Evolutionary conservation across 139 green algal genomes (phyloP).

Genomic region (Pseudopediastrum boryanum): DNA sequence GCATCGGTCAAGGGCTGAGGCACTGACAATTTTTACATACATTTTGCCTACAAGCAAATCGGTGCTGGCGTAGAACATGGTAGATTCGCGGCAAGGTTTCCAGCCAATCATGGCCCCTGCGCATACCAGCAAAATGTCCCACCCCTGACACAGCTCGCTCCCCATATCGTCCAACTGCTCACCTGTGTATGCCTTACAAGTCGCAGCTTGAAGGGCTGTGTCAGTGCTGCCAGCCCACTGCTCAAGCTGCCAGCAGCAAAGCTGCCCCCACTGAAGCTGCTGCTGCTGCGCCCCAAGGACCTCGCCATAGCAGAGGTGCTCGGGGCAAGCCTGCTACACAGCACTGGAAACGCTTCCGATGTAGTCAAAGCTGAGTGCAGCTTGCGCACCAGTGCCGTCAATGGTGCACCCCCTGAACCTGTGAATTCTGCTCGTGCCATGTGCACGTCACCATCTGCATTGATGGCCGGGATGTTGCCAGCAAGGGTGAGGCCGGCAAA

Average conservation of each 20-base stretch:
- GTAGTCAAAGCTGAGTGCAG: constrained; percentile 79
- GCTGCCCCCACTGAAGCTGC: constrained; percentile 36
- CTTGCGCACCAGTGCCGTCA: constrained; percentile 76
- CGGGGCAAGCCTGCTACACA: constrained; percentile 37
- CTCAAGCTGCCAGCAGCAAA: constrained; percentile 54
- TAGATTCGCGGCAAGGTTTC: too few species aligned
- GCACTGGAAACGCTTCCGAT: constrained; percentile 82
- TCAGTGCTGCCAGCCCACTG: constrained; percentile 75
- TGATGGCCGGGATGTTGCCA: constrained; percentile 16
- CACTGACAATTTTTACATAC: too few species aligned
- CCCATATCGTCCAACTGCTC: neutral
- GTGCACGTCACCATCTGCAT: neutral
- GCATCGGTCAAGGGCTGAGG: too few species aligned
- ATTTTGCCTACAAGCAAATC: too few species aligned
- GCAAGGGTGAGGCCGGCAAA: constrained; percentile 58
- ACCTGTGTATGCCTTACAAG: constrained; percentile 59
- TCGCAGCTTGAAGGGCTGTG: constrained; percentile 93
- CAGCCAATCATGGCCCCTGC: too few species aligned
- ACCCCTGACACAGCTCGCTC: neutral
- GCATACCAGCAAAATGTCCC: neutral
- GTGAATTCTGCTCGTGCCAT: neutral
- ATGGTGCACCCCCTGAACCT: constrained; percentile 29
- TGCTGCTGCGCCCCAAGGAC: constrained; percentile 4
- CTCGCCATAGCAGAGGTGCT: constrained; percentile 1
- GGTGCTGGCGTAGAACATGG: too few species aligned